Evolutionary conservation across 441 rosid genomes (phyloP).

Genomic region (Bocquillonia castaneifolia): DNA sequence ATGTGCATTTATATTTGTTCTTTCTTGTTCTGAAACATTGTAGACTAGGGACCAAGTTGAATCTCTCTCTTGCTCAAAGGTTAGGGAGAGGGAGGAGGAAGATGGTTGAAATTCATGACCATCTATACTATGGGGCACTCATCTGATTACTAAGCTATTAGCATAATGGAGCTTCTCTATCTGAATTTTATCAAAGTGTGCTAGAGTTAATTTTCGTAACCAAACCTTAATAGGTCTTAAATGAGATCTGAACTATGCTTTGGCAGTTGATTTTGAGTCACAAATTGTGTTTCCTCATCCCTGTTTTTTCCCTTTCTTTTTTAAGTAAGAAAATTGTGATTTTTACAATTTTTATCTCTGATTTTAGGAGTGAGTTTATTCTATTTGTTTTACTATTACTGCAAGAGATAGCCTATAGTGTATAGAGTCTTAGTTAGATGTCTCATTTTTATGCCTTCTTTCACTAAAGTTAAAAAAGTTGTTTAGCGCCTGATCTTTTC

Average conservation of each 20-base stretch:
- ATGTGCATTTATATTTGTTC: not conserved
- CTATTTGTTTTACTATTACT: not conserved
- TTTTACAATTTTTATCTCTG: not conserved
- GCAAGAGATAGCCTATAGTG: not conserved
- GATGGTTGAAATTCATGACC: not conserved
- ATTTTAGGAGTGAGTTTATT: not conserved
- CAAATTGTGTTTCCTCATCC: not conserved
- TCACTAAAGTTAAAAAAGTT: not conserved
- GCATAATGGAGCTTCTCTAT: not conserved
- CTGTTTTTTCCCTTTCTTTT: too few species aligned
- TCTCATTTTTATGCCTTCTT: not conserved
- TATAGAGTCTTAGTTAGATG: not conserved
- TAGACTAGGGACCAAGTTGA: not conserved
- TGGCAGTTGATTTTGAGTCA: not conserved
- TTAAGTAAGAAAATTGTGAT: not conserved
- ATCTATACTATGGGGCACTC: not conserved
- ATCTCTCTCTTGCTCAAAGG: not conserved
- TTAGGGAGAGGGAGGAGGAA: not conserved
- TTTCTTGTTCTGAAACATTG: not conserved
- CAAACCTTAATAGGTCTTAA: not conserved
- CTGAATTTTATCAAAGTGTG: not conserved
- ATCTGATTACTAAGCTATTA: not conserved
- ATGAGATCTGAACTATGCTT: not conserved
- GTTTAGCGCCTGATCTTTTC: not conserved
- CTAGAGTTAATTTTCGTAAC: not conserved